Evolutionary conservation across 2,329 filamentous ascomycete species (phyloP), one percentile per base, ranked within the genome.

Genomic region (Colletotrichum musicola): DNA sequence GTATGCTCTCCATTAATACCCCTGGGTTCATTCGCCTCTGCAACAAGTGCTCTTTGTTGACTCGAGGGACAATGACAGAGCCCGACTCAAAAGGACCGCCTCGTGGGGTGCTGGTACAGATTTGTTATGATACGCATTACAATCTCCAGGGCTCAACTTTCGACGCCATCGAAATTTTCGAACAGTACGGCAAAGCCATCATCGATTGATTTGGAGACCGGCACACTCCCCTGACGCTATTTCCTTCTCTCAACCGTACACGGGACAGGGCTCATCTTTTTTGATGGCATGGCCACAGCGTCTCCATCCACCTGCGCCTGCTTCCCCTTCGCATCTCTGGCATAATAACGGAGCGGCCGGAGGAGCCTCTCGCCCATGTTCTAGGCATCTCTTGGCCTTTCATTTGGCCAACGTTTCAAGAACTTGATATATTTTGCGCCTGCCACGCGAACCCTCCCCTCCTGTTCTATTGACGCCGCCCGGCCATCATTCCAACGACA

Each of bases 51-150:
- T 35, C 30, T 9, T 35, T 35, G 30, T 5, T 35, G 30, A 35
- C 9, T 7, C 9, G 30, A 35, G 30, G 30, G 6, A 35, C 30
- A 10, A 35, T 35, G 30, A 10, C 30, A 75, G 77, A 77, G 7
- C 74, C 77, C 1, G 56, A 46, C 0, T 74, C 72, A 1, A 71
- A 65, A 9, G 74, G 79, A 1, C 63, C 72, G 1, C 77, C 78
- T 0, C 71, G 74, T 4, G 79, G 77, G 4, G 78, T 83, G 22
- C 68, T 82, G 10, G 71, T 81, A 53, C 73, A 76, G 25, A 73
- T 82, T 10, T 77, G 75, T 30, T 35, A 74, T 0, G 80, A 82
- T 53, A 75, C 74, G 30, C 10, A 35, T 6, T 62, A 71, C 6
- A 78, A 81, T 51, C 69, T 64, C 0, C 22, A 59, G 0, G 73